Evolutionary conservation across 2,329 filamentous ascomycete species (phyloP).

Genomic region (Periconia sp.): DNA sequence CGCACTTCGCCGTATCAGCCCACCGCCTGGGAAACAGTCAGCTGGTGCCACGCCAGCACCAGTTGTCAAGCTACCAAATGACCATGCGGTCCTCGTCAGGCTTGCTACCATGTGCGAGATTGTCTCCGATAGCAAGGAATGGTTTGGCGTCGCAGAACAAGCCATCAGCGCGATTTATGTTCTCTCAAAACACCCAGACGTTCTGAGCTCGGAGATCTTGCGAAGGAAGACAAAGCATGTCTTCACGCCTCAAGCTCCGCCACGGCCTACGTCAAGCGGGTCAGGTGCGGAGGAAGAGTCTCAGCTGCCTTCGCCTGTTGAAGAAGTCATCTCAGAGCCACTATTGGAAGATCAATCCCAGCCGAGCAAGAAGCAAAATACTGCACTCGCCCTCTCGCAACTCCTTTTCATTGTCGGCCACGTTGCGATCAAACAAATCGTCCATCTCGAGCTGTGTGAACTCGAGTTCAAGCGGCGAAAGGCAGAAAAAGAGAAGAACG

Average conservation of each 20-base stretch:
- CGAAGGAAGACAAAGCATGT: conserved; percentile 84
- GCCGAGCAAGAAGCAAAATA: conserved; percentile 64
- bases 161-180: conserved; percentile 95
- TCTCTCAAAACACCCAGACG: conserved; percentile 91
- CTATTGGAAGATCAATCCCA: conserved; percentile 32
- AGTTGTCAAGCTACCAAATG: conserved; percentile 82
- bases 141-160: conserved; percentile 92
- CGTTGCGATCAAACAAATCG: conserved; percentile 98
- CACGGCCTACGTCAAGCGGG: conserved; percentile 36
- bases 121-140: conserved; percentile 88
- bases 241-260: conserved; percentile 65
- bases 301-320: conserved; percentile 14
- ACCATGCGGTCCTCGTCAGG: conserved; percentile 83
- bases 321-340: conserved; percentile 27
- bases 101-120: conserved; percentile 87
- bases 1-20: conserved; percentile 88
- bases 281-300: conserved; percentile 39
- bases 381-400: conserved; percentile 81
- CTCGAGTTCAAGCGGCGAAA: conserved; percentile 97
- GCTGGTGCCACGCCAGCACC: conserved; percentile 58
- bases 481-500: conserved; percentile 80
- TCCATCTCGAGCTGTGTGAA: conserved; percentile 96
- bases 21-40: conserved; percentile 70
- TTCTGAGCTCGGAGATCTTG: conserved; percentile 88
- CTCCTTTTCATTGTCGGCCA: conserved; percentile 95